Evolutionary conservation across 352 stramenopile genomes (phyloP), one percentile per base, ranked within the genome.

Genomic region (Phytopythium vexans): DNA sequence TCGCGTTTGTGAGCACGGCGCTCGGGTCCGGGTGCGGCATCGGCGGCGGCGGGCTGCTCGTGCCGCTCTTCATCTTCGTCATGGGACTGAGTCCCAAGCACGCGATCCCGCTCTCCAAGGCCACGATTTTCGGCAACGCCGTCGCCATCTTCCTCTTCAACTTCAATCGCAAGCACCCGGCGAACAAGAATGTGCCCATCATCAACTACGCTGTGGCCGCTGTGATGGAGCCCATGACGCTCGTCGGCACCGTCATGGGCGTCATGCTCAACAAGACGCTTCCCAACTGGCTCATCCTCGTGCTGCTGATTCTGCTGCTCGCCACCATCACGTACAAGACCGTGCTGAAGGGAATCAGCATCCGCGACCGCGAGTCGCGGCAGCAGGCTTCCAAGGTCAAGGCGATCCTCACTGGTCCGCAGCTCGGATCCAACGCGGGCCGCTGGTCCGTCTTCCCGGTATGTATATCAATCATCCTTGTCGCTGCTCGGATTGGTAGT

Each of bases 191-290:
- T 64, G 64, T 95, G 35, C 94, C 96, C 9, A 74, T 99, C 15
- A 97, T 99, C 41, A 95, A 98, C 77, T 99, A 97, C 86, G 92
- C 98, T 54, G 75, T 99, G n/a, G 95, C 98, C n/a, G 64, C 98
- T 2, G 91, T 99, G 14, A 99, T 99, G 96, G 96, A 99, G 78
- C 97, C 96, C 2, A 82, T 95, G 61, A 91, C 84, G 38, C 68
- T 94, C 10, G 81, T 92, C 37, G 84, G 84, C 40, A 58, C 82
- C 49, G 78, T 92, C 60, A 88, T 91, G 31, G 84, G 82, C 34
- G 84, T 94, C 14, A 88, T 92, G 79, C 70, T 89, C 64, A 94
- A 94, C 59, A 74, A 86, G 51, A 63, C 89, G 40, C 79, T 94
- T 45, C 85, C 85, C 8, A 80, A 90, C 60, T 94, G 85, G 85